phyloP scores from a whole-genome alignment of 371 early-diverging fungal species.

The Mortierella sp. region DNA sequence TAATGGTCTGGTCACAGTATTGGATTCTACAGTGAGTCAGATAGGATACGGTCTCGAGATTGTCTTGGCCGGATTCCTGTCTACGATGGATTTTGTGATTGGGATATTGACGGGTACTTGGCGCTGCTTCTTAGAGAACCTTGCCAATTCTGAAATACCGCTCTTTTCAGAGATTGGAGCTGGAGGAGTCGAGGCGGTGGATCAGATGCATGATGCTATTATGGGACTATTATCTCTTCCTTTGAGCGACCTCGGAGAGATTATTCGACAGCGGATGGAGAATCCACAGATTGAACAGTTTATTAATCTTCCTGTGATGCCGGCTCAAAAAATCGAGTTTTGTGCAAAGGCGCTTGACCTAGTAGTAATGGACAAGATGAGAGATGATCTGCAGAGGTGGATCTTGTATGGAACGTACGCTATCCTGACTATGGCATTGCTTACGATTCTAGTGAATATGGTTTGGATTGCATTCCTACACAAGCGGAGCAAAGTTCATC shows the following conservation, averaged over 20 bases:
- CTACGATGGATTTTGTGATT: constrained; percentile 25
- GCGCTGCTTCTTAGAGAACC: constrained; percentile 40
- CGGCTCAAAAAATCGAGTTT: constrained; percentile 9
- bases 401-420: constrained; percentile 14
- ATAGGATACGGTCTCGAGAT: constrained; percentile 31
- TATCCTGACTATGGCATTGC: constrained; percentile 7
- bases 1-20: constrained; percentile 18
- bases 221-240: constrained; percentile 13
- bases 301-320: not conserved
- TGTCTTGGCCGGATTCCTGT: constrained; percentile 19
- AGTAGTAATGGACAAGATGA: constrained; percentile 13
- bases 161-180: constrained; percentile 29
- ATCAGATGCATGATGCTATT: constrained; percentile 23
- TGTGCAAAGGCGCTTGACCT: constrained; percentile 19
- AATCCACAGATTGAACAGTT: constrained; percentile 18
- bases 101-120: constrained; percentile 40
- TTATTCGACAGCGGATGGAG: constrained; percentile 33
- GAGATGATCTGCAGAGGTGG: constrained; percentile 13
- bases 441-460: constrained; percentile 13
- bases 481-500: constrained; percentile 18
- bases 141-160: constrained; percentile 29
- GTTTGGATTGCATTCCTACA: constrained; percentile 20
- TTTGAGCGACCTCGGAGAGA: constrained; percentile 18
- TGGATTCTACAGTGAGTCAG: constrained; percentile 26
- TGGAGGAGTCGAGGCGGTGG: constrained; percentile 35